Base-by-base conservation (phyloP, 495 filamentous ascomycete genomes). In the Penicillium argentinense region DNA sequence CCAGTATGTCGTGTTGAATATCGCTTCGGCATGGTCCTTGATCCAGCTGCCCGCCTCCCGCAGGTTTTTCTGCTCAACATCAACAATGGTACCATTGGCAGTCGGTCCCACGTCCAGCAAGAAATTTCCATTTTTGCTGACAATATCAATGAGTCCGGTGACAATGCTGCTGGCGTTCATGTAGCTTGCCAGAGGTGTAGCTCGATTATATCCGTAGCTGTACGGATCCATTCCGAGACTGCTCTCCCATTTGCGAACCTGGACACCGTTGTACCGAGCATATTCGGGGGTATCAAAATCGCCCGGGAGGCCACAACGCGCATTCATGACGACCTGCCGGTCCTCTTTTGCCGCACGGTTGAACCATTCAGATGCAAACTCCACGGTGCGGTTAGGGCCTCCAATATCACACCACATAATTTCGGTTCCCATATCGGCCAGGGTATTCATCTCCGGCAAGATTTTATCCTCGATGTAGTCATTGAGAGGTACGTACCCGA, bases 341-440 rank as follows among this genome's bases (percentile, higher is more conserved):
- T 69, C 61, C 27, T 69, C 42, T 8, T 46, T 25, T 1, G 63
- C 59, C 2, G 67, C 63, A 0, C 34, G 41, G 49, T 76, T 77
- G 57, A 69, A 80, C 72, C 72, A 82, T 2, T 27, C 21, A 0
- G 71, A 54, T 2, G 78, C 78, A 45, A 79, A 79, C 3, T 58
- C 53, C 1, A 71, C 66, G 0, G 75, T 79, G 4, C 52, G 27
- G 55, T 80, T 80, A 3, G 76, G 65, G 1, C 67, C 75, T 6
- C 78, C 77, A 30, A 69, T 71, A 47, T 80, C 76, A 52, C 77
- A 80, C 77, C 78, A 81, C 71, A 82, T 75, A 28, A 82, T 78
- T 29, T 82, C 79, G 0, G 72, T 76, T 5, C 60, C 66, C 56
- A 72, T 71, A 12, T 63, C 50, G 2, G 77, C 74, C 1, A 81